Conservation (phyloP, 768 basidiomycete genomes). For the Psilocybe sp. region DNA sequence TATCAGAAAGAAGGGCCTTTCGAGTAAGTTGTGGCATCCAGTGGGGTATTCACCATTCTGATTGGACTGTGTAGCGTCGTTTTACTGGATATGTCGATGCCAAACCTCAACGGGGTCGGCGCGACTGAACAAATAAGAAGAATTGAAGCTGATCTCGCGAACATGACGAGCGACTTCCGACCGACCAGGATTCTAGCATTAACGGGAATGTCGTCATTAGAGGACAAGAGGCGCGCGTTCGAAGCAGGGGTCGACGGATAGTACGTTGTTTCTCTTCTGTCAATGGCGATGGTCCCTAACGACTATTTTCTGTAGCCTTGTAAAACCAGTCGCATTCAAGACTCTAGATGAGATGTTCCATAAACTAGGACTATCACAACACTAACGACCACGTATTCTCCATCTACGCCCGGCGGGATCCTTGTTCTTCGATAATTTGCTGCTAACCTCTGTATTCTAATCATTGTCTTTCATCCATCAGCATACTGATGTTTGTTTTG, state of each 20-base stretch:
- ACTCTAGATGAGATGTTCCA: constrained; percentile 83
- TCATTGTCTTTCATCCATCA: too few species aligned
- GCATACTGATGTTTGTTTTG: too few species aligned
- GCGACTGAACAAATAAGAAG: constrained; percentile 82
- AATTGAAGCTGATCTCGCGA: constrained; percentile 49
- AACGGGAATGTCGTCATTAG: constrained; percentile 90
- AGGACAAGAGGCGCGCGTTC: constrained; percentile 90
- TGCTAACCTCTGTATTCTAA: too few species aligned
- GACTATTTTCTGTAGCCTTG: constrained; percentile 50
- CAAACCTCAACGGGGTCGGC: constrained; percentile 86
- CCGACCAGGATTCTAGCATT: constrained; percentile 74
- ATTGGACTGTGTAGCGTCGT: constrained; percentile 55
- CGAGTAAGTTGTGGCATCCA: constrained; percentile 57
- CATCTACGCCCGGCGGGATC: constrained; percentile 1
- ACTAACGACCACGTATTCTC: not conserved
- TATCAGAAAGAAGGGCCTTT: constrained; percentile 76
- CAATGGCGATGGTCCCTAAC: constrained; percentile 3
- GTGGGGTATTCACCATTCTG: not conserved
- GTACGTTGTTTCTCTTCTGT: constrained; percentile 46
- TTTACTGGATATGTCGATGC: constrained; percentile 90
- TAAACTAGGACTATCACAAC: constrained; percentile 54
- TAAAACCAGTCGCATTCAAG: constrained; percentile 95
- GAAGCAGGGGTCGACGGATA: constrained; percentile 95
- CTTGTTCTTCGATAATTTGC: not conserved
- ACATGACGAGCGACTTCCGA: constrained; percentile 24